A percentile compares a stretch with the other conserved stretches of the same genome.
Evolutionary conservation across 306 rosid genomes (phyloP).

Genomic region (Vigna mungo): DNA sequence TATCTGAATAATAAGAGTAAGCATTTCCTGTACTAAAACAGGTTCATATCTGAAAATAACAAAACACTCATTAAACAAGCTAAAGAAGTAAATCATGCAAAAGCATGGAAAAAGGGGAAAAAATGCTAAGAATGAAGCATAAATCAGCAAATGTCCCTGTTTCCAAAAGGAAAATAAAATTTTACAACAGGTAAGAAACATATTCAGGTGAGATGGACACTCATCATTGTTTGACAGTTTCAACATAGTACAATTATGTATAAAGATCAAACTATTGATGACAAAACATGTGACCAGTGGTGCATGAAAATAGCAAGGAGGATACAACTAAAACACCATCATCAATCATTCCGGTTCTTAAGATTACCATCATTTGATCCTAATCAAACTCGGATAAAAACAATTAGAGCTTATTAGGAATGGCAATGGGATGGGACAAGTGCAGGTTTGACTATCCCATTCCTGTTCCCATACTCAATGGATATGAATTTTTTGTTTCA

Average conservation of each 20-base stretch:
- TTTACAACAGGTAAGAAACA: background rate
- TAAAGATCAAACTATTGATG: conserved; percentile 18
- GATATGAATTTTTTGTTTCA: too few relatives aligned
- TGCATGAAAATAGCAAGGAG: conserved; percentile 13
- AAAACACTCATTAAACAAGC: conserved; percentile 18
- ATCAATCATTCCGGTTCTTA: conserved; percentile 5
- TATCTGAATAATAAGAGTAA: conserved; percentile 87
- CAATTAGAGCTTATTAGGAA: background rate
- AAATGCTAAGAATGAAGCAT: background rate
- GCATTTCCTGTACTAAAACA: conserved; percentile 91
- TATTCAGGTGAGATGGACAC: background rate
- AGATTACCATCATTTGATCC: conserved; percentile 14
- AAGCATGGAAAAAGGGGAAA: background rate
- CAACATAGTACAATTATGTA: background rate
- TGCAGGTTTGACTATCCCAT: too few relatives aligned
- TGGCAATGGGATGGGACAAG: too few relatives aligned
- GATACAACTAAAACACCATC: conserved; percentile 10
- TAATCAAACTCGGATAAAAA: conserved; percentile 23
- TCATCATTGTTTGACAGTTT: background rate
- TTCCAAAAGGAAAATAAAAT: background rate
- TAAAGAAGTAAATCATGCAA: background rate
- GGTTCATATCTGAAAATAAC: conserved; percentile 75
- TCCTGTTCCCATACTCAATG: too few relatives aligned
- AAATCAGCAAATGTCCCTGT: conserved; percentile 4
- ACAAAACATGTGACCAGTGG: background rate